A percentile compares a stretch with the other conserved stretches of the same genome.
phyloP scores from a whole-genome alignment of 2,329 filamentous ascomycete species.

The Phoma sp. region DNA sequence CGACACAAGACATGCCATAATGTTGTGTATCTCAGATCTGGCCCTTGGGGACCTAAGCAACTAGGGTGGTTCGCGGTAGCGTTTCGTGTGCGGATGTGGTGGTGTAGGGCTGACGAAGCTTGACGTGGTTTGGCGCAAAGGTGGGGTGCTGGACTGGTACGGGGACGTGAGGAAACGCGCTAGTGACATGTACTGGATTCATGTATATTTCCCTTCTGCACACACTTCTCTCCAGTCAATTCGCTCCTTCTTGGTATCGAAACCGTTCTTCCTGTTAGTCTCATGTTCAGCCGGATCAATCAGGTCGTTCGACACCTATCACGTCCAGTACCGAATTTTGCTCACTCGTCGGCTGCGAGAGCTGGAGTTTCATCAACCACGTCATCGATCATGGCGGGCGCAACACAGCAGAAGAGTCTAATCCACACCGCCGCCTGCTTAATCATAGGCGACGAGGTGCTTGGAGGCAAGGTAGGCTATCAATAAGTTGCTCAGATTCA shows the following conservation, averaged over 20 bases:
- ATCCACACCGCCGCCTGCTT: conserved; percentile 91
- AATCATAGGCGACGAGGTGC: conserved; percentile 96
- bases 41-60: background rate
- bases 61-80: background rate
- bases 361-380: conserved; percentile 37
- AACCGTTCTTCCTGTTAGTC: background rate
- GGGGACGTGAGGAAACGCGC: conserved; percentile 8
- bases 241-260: background rate
- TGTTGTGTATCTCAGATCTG: background rate
- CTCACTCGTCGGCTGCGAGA: conserved; percentile 54
- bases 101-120: conserved; percentile 29
- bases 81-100: conserved; percentile 10
- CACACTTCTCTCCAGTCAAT: background rate
- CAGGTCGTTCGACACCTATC: conserved; percentile 76
- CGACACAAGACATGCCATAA: conserved; percentile 28
- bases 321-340: conserved; percentile 65
- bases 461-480: conserved; percentile 82
- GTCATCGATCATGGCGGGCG: conserved; percentile 55
- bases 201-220: conserved; percentile 19
- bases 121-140: conserved; percentile 19
- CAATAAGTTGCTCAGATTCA: background rate
- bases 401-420: conserved; percentile 61
- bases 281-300: conserved; percentile 75
- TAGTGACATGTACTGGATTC: conserved; percentile 14
- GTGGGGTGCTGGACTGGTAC: conserved; percentile 8